Percentiles rank a stretch among this genome's conserved stretches.
phyloP scores from a whole-genome alignment of 1,139 yeast species.

The Hansenula lynferdii region DNA sequence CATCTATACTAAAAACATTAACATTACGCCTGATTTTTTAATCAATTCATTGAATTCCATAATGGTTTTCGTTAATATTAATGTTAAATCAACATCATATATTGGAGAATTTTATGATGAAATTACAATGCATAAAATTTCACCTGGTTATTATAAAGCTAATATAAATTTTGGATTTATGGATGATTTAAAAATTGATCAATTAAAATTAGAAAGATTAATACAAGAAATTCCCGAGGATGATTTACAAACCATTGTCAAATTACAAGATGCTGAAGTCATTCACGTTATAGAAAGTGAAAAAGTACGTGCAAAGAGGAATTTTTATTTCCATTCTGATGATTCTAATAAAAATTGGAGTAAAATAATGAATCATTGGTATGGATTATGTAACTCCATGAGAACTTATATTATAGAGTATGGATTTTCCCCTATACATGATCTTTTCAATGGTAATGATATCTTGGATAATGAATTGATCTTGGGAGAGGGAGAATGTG shows the following conservation, averaged over 20 bases:
- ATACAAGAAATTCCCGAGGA: neutral
- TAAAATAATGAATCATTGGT: neutral
- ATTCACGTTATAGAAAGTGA: constrained; percentile 1
- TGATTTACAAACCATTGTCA: neutral
- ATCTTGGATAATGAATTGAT: constrained; percentile 2
- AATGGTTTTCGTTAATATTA: neutral
- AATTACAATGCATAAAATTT: neutral
- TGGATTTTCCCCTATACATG: neutral
- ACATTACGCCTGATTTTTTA: constrained; percentile 1
- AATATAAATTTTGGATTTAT: constrained; percentile 1
- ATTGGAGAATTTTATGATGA: neutral
- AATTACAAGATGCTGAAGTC: neutral
- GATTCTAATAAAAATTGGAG: neutral
- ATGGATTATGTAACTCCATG: neutral
- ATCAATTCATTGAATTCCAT: neutral
- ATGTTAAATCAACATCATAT: neutral
- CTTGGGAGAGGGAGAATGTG: neutral
- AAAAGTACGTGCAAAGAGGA: neutral
- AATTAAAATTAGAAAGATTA: neutral
- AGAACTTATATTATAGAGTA: neutral
- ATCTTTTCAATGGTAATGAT: constrained; percentile 1
- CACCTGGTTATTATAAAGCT: neutral
- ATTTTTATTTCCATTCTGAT: neutral
- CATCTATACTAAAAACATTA: neutral
- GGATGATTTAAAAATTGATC: constrained; percentile 1